Evolutionary conservation across 371 early-diverging fungal species (phyloP), one percentile per base, ranked within the genome.

Genomic region (Fennellomyces sp.): DNA sequence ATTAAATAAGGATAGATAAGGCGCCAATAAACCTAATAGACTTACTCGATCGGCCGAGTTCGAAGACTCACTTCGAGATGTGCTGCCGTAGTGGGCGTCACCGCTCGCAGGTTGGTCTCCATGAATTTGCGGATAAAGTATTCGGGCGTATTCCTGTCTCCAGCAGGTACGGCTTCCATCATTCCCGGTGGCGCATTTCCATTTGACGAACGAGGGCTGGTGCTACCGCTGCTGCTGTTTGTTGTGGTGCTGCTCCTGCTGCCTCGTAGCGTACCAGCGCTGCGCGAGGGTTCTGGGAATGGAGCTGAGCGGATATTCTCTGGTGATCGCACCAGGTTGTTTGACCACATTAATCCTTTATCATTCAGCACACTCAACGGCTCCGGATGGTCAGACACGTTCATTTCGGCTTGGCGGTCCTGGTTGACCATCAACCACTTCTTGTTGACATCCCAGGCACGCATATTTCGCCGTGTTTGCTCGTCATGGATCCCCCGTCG

Each of bases 351-450:
- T 69, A 48, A 42, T 73, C 71, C 12, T 69, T 66, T 25, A 71
- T 56, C n/a, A n/a, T n/a, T n/a, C n/a, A n/a, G n/a, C n/a, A n/a
- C n/a, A n/a, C n/a, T n/a, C n/a, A n/a, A n/a, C n/a, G n/a, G n/a
- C n/a, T n/a, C n/a, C n/a, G n/a, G n/a, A n/a, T n/a, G n/a, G n/a
- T n/a, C n/a, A n/a, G n/a, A n/a, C n/a, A n/a, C n/a, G n/a, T n/a
- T 15, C 50, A 68, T 56, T 45, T 80, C 76, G 15, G 81, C 78
- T 47, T 80, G 75, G 38, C 68, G 69, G 41, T 80, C 81, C 58
- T 80, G 81, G 26, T 72, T 64, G 4, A 80, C 64, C 78, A 80
- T 73, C 8, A 80, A 61, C 78, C 81, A 75, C 57, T 80, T 80
- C 59, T 80, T 80, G 33, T 73, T 73, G 2, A 62, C 38, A 26